Conservation (phyloP, 2,329 filamentous ascomycete species). For the Xylariaceae sp. region DNA sequence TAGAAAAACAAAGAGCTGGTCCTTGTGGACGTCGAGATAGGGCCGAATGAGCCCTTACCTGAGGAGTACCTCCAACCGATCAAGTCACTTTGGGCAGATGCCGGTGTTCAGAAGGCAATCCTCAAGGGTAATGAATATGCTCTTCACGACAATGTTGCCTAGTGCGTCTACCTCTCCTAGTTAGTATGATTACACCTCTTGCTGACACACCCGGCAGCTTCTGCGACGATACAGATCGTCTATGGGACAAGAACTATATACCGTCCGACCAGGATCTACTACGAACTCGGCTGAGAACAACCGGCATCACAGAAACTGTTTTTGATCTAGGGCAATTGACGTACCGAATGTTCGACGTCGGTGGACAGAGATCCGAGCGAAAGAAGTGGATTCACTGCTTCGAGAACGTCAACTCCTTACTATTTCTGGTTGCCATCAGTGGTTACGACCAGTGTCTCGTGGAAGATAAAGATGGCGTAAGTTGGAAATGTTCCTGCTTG, state of each 20-base stretch:
- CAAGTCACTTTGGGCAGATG: slow-evolving; percentile 82
- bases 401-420: slow-evolving; percentile 88
- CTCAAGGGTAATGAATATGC: slow-evolving; percentile 95
- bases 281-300: slow-evolving; percentile 87
- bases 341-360: slow-evolving; percentile 96
- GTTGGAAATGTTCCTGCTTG: slow-evolving; percentile 44
- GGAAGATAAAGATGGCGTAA: slow-evolving; percentile 93
- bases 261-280: slow-evolving; percentile 95
- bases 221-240: slow-evolving; percentile 77
- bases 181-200: slow-evolving; percentile 4
- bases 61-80: slow-evolving; percentile 80
- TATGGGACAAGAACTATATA: slow-evolving; percentile 79
- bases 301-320: slow-evolving; percentile 92
- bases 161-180: slow-evolving; percentile 72
- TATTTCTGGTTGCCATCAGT: slow-evolving; percentile 94
- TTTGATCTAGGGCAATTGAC: slow-evolving; percentile 92
- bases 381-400: slow-evolving; percentile 99
- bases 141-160: slow-evolving; percentile 91
- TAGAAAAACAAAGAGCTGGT: slow-evolving; percentile 82
- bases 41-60: slow-evolving; percentile 80
- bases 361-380: slow-evolving; percentile 88
- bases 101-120: slow-evolving; percentile 85
- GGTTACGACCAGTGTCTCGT: slow-evolving; percentile 96
- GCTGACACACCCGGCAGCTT: slow-evolving; percentile 64
- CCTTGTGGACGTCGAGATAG: slow-evolving; percentile 81